These are phyloP conservation scores for Lepraria neglecta DNA, from an alignment of 495 filamentous ascomycete genomes.

Conservation along the genomic window DNA sequence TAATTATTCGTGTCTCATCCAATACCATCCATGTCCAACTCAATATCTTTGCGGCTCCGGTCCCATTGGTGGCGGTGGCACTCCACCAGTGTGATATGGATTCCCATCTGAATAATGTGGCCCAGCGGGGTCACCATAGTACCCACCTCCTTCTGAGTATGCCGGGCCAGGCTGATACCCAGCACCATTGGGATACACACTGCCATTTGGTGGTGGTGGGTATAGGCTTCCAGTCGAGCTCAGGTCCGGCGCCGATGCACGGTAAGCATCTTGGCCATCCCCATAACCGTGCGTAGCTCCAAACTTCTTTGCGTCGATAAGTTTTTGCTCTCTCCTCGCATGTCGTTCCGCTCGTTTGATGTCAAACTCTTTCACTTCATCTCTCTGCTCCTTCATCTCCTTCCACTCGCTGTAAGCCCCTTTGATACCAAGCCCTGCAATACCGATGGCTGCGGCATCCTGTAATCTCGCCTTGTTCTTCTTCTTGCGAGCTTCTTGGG, in stretches of 20 bases:
- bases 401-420: slow-evolving; percentile 72
- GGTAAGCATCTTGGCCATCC: slow-evolving; percentile 3
- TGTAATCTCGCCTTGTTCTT: slow-evolving; percentile 67
- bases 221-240: neutral
- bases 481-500: slow-evolving; percentile 66
- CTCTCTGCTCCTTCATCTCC: slow-evolving; percentile 55
- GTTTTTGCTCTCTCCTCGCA: slow-evolving; percentile 26
- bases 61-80: slow-evolving; percentile 24
- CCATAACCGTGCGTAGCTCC: neutral
- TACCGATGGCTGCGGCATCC: slow-evolving; percentile 71
- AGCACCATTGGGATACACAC: slow-evolving; percentile 22
- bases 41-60: slow-evolving; percentile 12
- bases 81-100: slow-evolving; percentile 14
- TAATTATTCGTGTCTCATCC: neutral
- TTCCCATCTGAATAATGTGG: slow-evolving; percentile 21
- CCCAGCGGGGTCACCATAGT: slow-evolving; percentile 14
- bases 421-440: slow-evolving; percentile 82
- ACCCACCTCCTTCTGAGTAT: slow-evolving; percentile 25
- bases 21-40: neutral
- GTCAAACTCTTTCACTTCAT: slow-evolving; percentile 48
- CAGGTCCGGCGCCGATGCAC: slow-evolving; percentile 7
- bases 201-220: neutral
- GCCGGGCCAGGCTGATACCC: slow-evolving; percentile 17
- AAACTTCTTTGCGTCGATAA: slow-evolving; percentile 5
- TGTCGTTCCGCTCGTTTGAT: slow-evolving; percentile 42